phyloP scores from a whole-genome alignment of 352 stramenopile genomes.

The Phytophthora sojae region DNA sequence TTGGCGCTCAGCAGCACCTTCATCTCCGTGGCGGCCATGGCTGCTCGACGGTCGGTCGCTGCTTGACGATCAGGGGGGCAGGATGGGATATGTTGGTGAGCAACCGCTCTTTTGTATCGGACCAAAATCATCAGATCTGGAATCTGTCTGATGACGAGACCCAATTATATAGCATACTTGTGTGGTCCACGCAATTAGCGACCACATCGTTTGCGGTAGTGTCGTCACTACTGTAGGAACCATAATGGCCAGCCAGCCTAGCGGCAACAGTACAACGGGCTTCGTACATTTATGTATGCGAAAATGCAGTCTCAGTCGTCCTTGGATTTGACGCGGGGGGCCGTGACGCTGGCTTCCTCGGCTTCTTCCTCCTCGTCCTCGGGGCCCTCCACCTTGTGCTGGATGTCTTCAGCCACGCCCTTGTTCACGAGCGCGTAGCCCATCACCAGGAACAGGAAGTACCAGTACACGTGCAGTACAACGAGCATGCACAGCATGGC shows the following conservation, averaged over 20 bases:
- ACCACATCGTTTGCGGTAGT: constrained; percentile 2
- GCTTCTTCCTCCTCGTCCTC: constrained; percentile 14
- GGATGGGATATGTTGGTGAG: constrained; percentile 22
- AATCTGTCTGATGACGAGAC: neutral
- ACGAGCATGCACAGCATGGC: constrained; percentile 52
- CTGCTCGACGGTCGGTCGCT: constrained; percentile 19
- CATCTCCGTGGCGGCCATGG: constrained; percentile 46
- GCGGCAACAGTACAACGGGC: constrained; percentile 6
- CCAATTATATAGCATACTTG: neutral
- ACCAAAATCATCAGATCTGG: neutral
- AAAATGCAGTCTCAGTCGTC: constrained; percentile 32
- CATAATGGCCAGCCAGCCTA: neutral
- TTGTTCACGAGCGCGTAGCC: constrained; percentile 53
- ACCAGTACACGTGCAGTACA: constrained; percentile 61
- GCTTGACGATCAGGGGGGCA: constrained; percentile 20
- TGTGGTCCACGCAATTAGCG: neutral
- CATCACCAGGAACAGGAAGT: constrained; percentile 55
- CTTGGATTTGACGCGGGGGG: constrained; percentile 31
- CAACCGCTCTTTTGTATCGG: neutral
- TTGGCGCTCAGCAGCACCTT: constrained; percentile 43
- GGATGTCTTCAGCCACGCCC: constrained; percentile 51
- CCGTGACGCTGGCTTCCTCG: constrained; percentile 7
- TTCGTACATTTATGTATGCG: constrained; percentile 14
- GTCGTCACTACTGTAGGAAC: neutral
- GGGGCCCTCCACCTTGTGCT: constrained; percentile 42